Conservation (phyloP, 2,329 filamentous ascomycete species). For the Pseudofabraea citricarpa region DNA sequence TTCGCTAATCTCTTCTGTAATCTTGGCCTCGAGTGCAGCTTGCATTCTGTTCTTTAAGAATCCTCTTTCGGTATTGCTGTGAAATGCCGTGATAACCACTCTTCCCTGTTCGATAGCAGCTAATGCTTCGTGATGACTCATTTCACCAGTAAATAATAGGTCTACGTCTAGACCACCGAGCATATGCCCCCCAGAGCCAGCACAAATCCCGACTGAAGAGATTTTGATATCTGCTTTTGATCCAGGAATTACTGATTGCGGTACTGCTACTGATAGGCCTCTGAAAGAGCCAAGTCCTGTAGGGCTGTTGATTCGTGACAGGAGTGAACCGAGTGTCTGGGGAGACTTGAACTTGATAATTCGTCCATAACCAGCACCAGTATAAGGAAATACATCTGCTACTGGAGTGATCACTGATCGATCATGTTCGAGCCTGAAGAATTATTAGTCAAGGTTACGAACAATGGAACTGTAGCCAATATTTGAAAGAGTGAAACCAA, state of each 20-base stretch:
- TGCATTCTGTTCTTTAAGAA: constrained; percentile 72
- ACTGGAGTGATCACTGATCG: constrained; percentile 23
- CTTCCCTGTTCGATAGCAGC: constrained; percentile 79
- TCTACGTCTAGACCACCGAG: constrained; percentile 69
- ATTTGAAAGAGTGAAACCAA: no score
- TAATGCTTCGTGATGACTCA: constrained; percentile 89
- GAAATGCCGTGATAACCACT: constrained; percentile 80
- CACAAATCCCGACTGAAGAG: constrained; percentile 75
- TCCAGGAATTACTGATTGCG: constrained; percentile 17
- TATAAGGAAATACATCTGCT: constrained; percentile 17
- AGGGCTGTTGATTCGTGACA: constrained; percentile 17
- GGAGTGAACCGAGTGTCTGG: constrained; percentile 17
- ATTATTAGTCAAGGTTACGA: neutral
- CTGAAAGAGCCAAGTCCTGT: constrained; percentile 11
- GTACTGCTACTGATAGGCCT: constrained; percentile 23
- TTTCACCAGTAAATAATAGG: constrained; percentile 83
- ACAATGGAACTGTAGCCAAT: neutral
- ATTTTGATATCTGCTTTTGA: constrained; percentile 38
- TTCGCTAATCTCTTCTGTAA: constrained; percentile 45
- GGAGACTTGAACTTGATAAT: constrained; percentile 24
- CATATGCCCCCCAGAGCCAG: constrained; percentile 78
- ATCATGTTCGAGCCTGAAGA: constrained; percentile 3
- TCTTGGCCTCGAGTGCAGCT: constrained; percentile 53
- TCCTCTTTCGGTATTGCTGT: constrained; percentile 86
- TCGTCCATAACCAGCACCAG: constrained; percentile 27